Evolutionary conservation across 805 yeast species (phyloP).

Genomic region (Geotrichum ghanense): DNA sequence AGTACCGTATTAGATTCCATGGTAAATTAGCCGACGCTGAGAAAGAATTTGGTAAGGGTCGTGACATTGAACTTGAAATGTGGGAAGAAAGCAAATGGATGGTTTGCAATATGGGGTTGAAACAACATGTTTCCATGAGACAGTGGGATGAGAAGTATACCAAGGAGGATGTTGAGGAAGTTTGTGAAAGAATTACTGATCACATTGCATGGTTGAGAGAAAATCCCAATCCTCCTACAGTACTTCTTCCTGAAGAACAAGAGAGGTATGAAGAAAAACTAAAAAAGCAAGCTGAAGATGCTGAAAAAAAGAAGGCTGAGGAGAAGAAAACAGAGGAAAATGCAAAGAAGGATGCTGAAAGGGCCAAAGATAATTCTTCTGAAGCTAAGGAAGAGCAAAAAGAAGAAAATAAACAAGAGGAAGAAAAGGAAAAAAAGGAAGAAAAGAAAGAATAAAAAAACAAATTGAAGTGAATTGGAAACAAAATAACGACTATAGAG

Average conservation of each 20-base stretch:
- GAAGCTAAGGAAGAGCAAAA: conserved; percentile 4
- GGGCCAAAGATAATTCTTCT: conserved; percentile 17
- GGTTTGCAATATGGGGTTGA: conserved; percentile 17
- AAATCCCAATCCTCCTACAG: not conserved
- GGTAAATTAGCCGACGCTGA: conserved; percentile 31
- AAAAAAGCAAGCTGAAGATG: not conserved
- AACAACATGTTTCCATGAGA: conserved; percentile 39
- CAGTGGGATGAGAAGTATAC: conserved; percentile 48
- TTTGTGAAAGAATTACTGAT: not conserved
- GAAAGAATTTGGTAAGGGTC: conserved; percentile 4
- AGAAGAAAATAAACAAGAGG: conserved; percentile 5
- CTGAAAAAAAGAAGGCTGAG: conserved; percentile 7
- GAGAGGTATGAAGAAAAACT: not conserved
- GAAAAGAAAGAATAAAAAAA: conserved; percentile 9
- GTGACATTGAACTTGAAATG: conserved; percentile 14
- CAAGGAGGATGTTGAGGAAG: conserved; percentile 6
- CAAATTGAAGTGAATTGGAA: conserved; percentile 4
- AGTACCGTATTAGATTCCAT: conserved; percentile 33
- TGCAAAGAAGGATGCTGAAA: conserved; percentile 16
- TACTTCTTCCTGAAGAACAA: conserved; percentile 1
- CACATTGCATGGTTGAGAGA: conserved; percentile 5
- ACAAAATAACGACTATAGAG: too few species aligned
- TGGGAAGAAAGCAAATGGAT: conserved; percentile 16
- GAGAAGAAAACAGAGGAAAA: conserved; percentile 1
- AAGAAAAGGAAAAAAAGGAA: conserved; percentile 12